A percentile compares a stretch with the other conserved stretches of the same genome.
phyloP scores from a whole-genome alignment of 2,329 filamentous ascomycete genomes.

The Fusarium solani-melongenae region DNA sequence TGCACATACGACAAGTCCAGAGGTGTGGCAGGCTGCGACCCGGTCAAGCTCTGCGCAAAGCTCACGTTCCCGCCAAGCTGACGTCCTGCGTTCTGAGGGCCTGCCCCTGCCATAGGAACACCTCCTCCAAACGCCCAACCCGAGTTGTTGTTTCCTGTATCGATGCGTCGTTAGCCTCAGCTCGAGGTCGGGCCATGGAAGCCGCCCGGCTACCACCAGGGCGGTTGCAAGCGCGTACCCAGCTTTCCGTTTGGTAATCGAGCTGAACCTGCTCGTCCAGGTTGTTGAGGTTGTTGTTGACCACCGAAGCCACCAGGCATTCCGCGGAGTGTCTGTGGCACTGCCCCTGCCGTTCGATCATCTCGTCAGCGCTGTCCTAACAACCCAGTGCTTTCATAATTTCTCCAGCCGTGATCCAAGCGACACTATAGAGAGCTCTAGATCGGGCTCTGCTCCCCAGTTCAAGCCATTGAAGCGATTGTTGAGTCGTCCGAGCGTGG shows the following conservation, averaged over 20 bases:
- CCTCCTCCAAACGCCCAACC: slow-evolving; percentile 73
- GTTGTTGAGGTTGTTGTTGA: slow-evolving; percentile 67
- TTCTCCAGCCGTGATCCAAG: slow-evolving; percentile 6
- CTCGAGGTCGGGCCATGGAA: background rate
- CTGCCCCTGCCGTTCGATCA: slow-evolving; percentile 58
- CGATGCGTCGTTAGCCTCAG: slow-evolving; percentile 38
- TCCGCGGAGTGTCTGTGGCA: slow-evolving; percentile 71
- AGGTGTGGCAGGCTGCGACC: slow-evolving; percentile 70
- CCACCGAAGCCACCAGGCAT: slow-evolving; percentile 70
- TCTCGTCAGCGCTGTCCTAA: slow-evolving; percentile 44
- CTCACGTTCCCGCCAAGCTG: slow-evolving; percentile 70
- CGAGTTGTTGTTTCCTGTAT: slow-evolving; percentile 60
- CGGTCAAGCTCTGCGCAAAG: slow-evolving; percentile 74
- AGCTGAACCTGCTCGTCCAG: slow-evolving; percentile 64
- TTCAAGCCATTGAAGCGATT: slow-evolving; percentile 30
- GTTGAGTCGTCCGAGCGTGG: slow-evolving; percentile 23
- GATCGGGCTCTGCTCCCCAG: background rate
- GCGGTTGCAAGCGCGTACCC: slow-evolving; percentile 54
- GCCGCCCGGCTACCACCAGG: background rate
- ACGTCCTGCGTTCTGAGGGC: slow-evolving; percentile 63
- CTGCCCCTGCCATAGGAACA: slow-evolving; percentile 69
- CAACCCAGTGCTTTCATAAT: slow-evolving; percentile 23
- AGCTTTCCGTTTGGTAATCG: slow-evolving; percentile 74
- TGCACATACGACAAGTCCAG: slow-evolving; percentile 73
- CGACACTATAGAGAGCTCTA: slow-evolving; percentile 8